Percentiles rank a stretch among this genome's conserved stretches.
Evolutionary conservation across 2,329 filamentous ascomycete species (phyloP).

Genomic region (Fonsecaea monophora): DNA sequence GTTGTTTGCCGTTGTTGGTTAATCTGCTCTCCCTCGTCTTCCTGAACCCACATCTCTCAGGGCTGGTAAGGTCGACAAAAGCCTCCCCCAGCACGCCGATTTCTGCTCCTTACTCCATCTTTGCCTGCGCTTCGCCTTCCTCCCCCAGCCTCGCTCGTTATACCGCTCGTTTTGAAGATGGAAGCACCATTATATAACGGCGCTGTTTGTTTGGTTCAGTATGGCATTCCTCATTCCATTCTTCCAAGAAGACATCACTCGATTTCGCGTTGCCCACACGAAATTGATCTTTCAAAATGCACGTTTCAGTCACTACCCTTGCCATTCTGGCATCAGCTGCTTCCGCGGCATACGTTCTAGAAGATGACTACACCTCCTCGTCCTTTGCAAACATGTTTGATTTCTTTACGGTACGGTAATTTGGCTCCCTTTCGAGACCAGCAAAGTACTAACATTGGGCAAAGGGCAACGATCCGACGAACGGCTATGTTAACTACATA

Average conservation of each 20-base stretch:
- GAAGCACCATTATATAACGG: constrained; percentile 25
- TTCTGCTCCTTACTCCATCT: constrained; percentile 1
- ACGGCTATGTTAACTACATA: constrained; percentile 77
- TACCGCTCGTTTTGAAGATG: constrained; percentile 11
- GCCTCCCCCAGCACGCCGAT: constrained; percentile 26
- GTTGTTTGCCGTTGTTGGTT: constrained; percentile 19
- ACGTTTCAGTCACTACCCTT: constrained; percentile 23
- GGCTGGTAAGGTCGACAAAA: constrained; percentile 21
- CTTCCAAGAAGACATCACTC: constrained; percentile 1
- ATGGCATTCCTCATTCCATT: constrained; percentile 25
- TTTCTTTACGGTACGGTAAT: constrained; percentile 56
- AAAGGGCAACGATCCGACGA: constrained; percentile 68
- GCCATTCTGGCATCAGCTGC: constrained; percentile 26
- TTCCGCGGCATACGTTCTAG: constrained; percentile 49
- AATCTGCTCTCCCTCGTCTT: constrained; percentile 1
- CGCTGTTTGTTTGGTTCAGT: neutral
- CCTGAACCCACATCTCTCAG: neutral
- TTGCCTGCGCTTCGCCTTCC: constrained; percentile 5
- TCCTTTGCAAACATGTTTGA: constrained; percentile 61
- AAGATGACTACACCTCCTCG: constrained; percentile 56
- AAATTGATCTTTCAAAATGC: constrained; percentile 25
- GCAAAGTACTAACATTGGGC: constrained; percentile 1
- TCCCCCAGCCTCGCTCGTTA: constrained; percentile 31
- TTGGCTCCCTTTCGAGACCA: neutral
- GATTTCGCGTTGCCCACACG: neutral